These are phyloP conservation scores for Cladosporium velox DNA, from an alignment of 2,329 filamentous ascomycete genomes.

Conservation along the genomic window DNA sequence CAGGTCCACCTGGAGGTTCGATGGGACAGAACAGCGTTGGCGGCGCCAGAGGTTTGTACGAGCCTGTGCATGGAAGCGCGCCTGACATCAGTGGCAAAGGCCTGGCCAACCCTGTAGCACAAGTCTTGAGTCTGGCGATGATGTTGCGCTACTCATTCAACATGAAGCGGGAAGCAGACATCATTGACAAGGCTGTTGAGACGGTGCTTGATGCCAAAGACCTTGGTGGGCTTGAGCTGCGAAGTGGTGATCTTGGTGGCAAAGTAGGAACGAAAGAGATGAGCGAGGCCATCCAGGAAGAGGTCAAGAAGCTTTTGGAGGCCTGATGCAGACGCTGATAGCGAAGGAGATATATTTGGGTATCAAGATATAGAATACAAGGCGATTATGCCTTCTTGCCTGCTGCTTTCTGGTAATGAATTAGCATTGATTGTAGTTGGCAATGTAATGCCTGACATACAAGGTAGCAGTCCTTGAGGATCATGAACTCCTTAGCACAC, in stretches of 20 bases:
- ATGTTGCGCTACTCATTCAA: constrained; percentile 40
- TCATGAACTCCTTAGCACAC: constrained; percentile 82
- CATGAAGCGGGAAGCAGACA: constrained; percentile 35
- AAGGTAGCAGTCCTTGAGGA: constrained; percentile 82
- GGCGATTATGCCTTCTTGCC: constrained; percentile 30
- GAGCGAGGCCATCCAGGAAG: constrained; percentile 42
- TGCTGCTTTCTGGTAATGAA: constrained; percentile 30
- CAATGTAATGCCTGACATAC: constrained; percentile 38
- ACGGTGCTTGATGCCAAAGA: constrained; percentile 56
- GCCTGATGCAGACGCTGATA: background rate
- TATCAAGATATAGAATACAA: constrained; percentile 5
- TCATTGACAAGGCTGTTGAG: constrained; percentile 56
- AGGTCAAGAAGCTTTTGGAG: constrained; percentile 31
- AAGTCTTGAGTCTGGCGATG: constrained; percentile 38
- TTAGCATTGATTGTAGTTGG: background rate
- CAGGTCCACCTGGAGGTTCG: constrained; percentile 31
- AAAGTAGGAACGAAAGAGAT: constrained; percentile 45
- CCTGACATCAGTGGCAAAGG: constrained; percentile 40
- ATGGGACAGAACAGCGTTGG: constrained; percentile 42
- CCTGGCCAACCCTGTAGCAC: constrained; percentile 37
- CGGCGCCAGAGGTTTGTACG: constrained; percentile 41
- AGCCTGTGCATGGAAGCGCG: constrained; percentile 39
- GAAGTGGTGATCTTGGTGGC: constrained; percentile 59
- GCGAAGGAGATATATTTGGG: background rate
- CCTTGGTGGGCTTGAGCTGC: constrained; percentile 52